These are phyloP conservation scores for Paralagenidium karlingii DNA, from an alignment of 352 stramenopile species.

Conservation along the genomic window DNA sequence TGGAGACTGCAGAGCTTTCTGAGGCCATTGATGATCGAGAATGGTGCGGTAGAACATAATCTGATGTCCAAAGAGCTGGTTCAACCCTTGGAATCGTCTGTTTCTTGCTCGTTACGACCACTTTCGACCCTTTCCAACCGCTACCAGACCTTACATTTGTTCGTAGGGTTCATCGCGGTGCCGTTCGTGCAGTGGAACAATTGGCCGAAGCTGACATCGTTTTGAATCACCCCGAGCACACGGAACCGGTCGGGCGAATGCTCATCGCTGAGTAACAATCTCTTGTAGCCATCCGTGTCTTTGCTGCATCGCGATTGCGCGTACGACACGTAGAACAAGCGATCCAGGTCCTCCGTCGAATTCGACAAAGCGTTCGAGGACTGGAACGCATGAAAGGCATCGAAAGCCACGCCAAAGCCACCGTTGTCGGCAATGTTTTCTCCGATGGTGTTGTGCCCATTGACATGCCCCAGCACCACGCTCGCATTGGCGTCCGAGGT, in stretches of 20 bases:
- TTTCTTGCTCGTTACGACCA: too few relatives aligned
- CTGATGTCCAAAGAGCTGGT: too few relatives aligned
- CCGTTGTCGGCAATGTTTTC: slow-evolving; percentile 71
- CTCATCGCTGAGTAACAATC: not conserved
- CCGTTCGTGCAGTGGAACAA: slow-evolving; percentile 8
- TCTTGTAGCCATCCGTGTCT: slow-evolving; percentile 1
- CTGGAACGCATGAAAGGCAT: slow-evolving; percentile 18
- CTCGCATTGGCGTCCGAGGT: slow-evolving; percentile 4
- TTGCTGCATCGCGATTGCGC: slow-evolving; percentile 8
- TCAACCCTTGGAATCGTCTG: too few relatives aligned
- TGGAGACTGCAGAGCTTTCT: too few relatives aligned
- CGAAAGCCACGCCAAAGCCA: slow-evolving; percentile 25
- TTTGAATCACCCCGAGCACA: slow-evolving; percentile 6
- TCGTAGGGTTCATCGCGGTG: slow-evolving; percentile 28
- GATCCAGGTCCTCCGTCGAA: slow-evolving; percentile 2
- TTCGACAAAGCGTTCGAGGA: not conserved
- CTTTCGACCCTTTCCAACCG: not conserved
- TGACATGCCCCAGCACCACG: slow-evolving; percentile 17
- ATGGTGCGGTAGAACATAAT: too few relatives aligned
- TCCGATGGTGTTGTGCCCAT: slow-evolving; percentile 54
- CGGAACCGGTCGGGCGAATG: slow-evolving; percentile 4
- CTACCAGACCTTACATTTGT: slow-evolving; percentile 26
- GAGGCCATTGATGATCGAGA: too few relatives aligned
- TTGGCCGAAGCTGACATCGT: slow-evolving; percentile 5
- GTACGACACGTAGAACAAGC: slow-evolving; percentile 11